Base-by-base conservation (phyloP, 805 yeast genomes). In the Saitoella complicata region DNA sequence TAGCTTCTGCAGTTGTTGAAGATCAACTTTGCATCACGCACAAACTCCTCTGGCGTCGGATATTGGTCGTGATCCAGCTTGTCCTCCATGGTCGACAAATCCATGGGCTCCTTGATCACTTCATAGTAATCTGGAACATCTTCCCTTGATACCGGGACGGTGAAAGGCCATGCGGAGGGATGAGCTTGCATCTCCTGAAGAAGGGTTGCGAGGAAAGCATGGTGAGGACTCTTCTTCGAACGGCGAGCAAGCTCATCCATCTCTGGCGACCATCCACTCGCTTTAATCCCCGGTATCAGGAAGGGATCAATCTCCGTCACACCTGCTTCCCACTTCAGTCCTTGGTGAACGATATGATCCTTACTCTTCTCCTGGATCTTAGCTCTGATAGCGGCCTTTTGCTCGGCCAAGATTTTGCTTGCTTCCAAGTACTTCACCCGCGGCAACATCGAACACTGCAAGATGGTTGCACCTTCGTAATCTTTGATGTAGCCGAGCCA, bases 401-500 rank as follows among this genome's bases (percentile, higher is more conserved):
- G 98, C 31, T 87, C 65, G 44, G 91, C 65, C 43, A 91, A 62
- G 38, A 91, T 84, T 60, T 86, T 88, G 1, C 80, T 80, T 51
- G 84, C 79, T 59, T 91, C 98, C 43, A 91, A 66, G 61, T 91
- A 91, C 52, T 97, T 73, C 46, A 85, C 77, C 42, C 75, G 69
- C 1, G 96, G 96, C 43, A 91, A 67, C 93, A 88, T 87, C 0
- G 88, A 65, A 59, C 98, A 91, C 65, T 91, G 97, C 96, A 91
- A 88, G 49, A 91, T 66, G 0, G 98, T 91, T 54, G 97, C 98
- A 30, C 99, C 99, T 64, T 91, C 99, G 63, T 91, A 91, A 66
- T 91, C 98, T 62, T 91, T 91, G 58, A 91, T 91, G 62, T 91
- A 91, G 2, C 99, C 99, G 91, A 85, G 84, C 99, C 99, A 91